Base-by-base conservation (phyloP, 768 basidiomycete species). In the Leccinellum rugosiceps region DNA sequence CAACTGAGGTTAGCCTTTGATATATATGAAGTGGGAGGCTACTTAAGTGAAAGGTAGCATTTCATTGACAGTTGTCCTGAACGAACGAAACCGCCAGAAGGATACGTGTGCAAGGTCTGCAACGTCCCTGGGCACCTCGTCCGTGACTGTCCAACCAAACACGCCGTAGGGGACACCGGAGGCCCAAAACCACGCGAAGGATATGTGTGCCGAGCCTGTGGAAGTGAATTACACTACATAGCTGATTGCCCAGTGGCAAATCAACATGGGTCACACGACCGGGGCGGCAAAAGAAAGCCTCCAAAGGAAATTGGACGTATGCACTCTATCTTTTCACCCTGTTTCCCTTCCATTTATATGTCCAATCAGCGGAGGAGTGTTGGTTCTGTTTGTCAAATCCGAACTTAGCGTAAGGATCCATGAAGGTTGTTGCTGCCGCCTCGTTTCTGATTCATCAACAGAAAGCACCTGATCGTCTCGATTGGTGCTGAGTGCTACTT, bases 361-460 rank as follows among this genome's bases (percentile, higher is more conserved):
- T 30, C 55, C 57, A 26, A 61, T 48, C 67, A 92, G 92, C 93
- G 63, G 90, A 90, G 55, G 91, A 94, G 71, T 98, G 96, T 73
- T 98, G 96, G 96, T 98, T 99, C 76, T 99, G 97, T 71, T 73
- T 99, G 53, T 95, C 93, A 43, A 98, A 98, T 68, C 95, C 96
- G 1, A 87, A 84, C 63, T 78, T 98, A 38, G 88, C 92, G 86
- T 92, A 68, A 61, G 88, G 80, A 23, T 38, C 34, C 3, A 50
- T 52, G 31, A 45, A 46, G 32, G 28, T 47, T n/a, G 19, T 6
- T 1, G 30, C 17, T 35, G 5, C 28, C 17, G 19, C 67, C 53
- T 25, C 50, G 15, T 67, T 53, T 25, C 52, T 61, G 32, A 62
- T 49, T 3, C 45, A 50, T 30, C 15, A 19, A 28, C 60, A 95